Conservation (phyloP, 306 rosid genomes). For the Neltuma alba region DNA sequence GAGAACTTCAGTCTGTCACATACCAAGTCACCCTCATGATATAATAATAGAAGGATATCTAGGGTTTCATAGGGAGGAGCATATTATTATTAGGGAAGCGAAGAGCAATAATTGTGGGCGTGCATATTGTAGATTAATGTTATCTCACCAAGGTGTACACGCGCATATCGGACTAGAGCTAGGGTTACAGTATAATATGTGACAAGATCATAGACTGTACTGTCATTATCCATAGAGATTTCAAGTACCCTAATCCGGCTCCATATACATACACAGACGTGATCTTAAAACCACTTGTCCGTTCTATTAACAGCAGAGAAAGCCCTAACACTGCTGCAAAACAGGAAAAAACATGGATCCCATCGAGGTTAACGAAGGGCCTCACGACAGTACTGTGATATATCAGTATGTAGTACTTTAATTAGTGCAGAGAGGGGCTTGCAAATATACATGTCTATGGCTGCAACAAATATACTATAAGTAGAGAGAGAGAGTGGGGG, state of each 20-base stretch:
- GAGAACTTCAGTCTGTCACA: background rate
- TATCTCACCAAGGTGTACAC: background rate
- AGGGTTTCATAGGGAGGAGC: background rate
- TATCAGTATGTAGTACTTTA: background rate
- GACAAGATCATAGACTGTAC: background rate
- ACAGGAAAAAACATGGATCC: background rate
- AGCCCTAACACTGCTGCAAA: background rate
- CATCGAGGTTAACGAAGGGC: background rate
- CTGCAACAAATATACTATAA: background rate
- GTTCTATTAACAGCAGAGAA: background rate
- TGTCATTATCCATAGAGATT: background rate
- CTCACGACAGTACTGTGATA: too few relatives aligned
- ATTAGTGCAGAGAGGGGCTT: background rate
- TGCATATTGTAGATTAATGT: constrained; percentile 9
- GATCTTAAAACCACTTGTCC: background rate
- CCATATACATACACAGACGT: background rate
- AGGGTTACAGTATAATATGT: background rate
- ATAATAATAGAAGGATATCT: background rate
- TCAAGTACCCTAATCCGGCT: background rate
- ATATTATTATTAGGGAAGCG: background rate
- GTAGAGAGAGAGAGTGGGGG: too few relatives aligned
- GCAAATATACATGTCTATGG: too few relatives aligned
- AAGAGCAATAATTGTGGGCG: background rate
- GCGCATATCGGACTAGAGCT: background rate
- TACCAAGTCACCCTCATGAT: background rate